Evolutionary conservation across 768 basidiomycete genomes (phyloP).

Genomic region (Suillus americanus): DNA sequence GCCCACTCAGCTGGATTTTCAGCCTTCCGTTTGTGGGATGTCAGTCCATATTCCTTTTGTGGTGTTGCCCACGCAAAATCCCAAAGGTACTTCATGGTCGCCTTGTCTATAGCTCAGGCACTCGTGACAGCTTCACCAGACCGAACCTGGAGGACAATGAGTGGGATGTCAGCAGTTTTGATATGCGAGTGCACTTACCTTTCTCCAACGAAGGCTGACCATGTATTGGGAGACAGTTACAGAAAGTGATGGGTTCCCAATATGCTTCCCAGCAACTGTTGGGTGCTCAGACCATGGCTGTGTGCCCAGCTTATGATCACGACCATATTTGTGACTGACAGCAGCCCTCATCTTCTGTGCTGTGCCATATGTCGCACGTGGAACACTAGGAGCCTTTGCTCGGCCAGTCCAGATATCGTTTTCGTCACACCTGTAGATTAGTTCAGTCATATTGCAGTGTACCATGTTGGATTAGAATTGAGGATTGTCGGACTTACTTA

Average conservation of each 20-base stretch:
- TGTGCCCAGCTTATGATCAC: slow-evolving; percentile 12
- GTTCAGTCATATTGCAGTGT: too few species aligned
- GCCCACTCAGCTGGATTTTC: slow-evolving; percentile 22
- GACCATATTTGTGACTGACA: slow-evolving; percentile 17
- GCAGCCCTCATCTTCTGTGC: slow-evolving; percentile 24
- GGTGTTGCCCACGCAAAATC: slow-evolving; percentile 25
- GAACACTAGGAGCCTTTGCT: not conserved
- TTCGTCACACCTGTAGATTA: slow-evolving; percentile 5
- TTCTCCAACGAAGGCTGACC: slow-evolving; percentile 24
- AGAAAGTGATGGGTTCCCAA: slow-evolving; percentile 30
- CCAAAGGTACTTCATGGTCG: slow-evolving; percentile 22
- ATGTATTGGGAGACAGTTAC: slow-evolving; percentile 28
- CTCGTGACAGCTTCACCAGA: slow-evolving; percentile 26
- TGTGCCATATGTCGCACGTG: not conserved
- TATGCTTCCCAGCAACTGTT: not conserved
- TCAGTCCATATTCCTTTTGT: slow-evolving; percentile 11
- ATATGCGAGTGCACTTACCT: slow-evolving; percentile 15
- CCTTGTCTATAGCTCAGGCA: slow-evolving; percentile 28
- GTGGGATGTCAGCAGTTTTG: too few species aligned
- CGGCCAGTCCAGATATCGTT: slow-evolving; percentile 14
- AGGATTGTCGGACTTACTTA: too few species aligned
- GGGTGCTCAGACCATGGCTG: slow-evolving; percentile 15
- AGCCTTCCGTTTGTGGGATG: slow-evolving; percentile 6
- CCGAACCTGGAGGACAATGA: too few species aligned
- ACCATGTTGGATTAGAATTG: too few species aligned